Percentiles rank a stretch among this genome's conserved stretches.
Evolutionary conservation across 208 protist species (phyloP).

Genomic region (Vickermania ingenoplastis): DNA sequence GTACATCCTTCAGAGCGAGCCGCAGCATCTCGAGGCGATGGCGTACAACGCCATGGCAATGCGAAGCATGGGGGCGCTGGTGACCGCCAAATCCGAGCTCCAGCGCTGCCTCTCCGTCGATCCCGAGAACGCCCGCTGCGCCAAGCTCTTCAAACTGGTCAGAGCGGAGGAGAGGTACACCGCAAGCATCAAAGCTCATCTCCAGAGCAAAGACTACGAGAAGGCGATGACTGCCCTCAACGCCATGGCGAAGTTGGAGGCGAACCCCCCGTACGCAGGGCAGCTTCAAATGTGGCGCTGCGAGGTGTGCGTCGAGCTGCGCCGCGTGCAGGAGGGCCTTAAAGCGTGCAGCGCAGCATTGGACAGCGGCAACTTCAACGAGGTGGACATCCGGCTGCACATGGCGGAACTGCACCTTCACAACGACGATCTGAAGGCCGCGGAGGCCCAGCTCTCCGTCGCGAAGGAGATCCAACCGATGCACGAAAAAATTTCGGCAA

Average conservation of each 20-base stretch:
- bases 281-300: conserved; percentile 72
- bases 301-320: conserved; percentile 50
- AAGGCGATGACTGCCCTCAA: conserved; percentile 32
- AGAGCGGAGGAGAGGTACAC: conserved; percentile 52
- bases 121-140: conserved; percentile 74
- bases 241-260: conserved; percentile 28
- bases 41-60: conserved; percentile 62
- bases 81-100: conserved; percentile 55
- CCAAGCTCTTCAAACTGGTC: conserved; percentile 45
- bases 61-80: conserved; percentile 57
- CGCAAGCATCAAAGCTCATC: conserved; percentile 12
- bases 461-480: conserved; percentile 18
- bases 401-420: conserved; percentile 74
- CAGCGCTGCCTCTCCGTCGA: conserved; percentile 74
- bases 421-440: conserved; percentile 52
- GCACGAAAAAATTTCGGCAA: conserved; percentile 19
- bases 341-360: conserved; percentile 35
- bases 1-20: conserved; percentile 48
- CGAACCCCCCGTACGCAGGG: conserved; percentile 47
- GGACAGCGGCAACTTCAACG: conserved; percentile 26
- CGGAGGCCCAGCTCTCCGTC: conserved; percentile 29
- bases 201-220: conserved; percentile 46
- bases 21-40: conserved; percentile 64
- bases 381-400: conserved; percentile 39
- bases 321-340: conserved; percentile 40